Conservation (phyloP, 1,139 yeast genomes). For the Candida glucosophila region DNA sequence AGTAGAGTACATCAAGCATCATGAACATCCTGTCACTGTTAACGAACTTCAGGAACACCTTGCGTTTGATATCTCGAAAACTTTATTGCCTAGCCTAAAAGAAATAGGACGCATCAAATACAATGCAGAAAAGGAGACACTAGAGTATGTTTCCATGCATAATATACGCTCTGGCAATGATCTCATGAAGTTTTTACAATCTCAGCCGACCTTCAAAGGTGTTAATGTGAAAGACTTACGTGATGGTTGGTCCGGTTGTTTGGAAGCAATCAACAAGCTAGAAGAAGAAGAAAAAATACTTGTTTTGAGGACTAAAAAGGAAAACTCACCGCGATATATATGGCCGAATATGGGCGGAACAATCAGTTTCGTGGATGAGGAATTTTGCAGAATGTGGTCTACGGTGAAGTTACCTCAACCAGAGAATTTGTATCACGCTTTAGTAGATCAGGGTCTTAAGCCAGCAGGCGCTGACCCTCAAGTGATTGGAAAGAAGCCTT, state of each 20-base stretch:
- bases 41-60: conserved; percentile 54
- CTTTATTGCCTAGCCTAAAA: conserved; percentile 59
- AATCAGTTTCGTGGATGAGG: conserved; percentile 70
- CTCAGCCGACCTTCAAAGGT: conserved; percentile 85
- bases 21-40: conserved; percentile 62
- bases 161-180: conserved; percentile 80
- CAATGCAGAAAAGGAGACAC: conserved; percentile 50
- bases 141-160: conserved; percentile 82
- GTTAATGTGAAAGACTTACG: conserved; percentile 78
- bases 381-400: conserved; percentile 77
- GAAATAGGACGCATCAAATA: conserved; percentile 71
- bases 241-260: conserved; percentile 97
- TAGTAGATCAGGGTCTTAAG: conserved; percentile 78
- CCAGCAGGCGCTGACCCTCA: conserved; percentile 98
- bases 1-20: conserved; percentile 70
- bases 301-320: conserved; percentile 85
- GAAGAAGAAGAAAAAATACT: conserved; percentile 71
- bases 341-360: conserved; percentile 86
- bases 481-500: conserved; percentile 60
- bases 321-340: conserved; percentile 78
- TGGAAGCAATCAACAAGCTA: conserved; percentile 64
- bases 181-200: conserved; percentile 60
- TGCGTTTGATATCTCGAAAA: conserved; percentile 35
- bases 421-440: conserved; percentile 63
- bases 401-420: conserved; percentile 71